Percentiles rank a stretch among this genome's conserved stretches.
Conservation (phyloP, 371 early-diverging fungal species). For the Rhizopus microsporus region DNA sequence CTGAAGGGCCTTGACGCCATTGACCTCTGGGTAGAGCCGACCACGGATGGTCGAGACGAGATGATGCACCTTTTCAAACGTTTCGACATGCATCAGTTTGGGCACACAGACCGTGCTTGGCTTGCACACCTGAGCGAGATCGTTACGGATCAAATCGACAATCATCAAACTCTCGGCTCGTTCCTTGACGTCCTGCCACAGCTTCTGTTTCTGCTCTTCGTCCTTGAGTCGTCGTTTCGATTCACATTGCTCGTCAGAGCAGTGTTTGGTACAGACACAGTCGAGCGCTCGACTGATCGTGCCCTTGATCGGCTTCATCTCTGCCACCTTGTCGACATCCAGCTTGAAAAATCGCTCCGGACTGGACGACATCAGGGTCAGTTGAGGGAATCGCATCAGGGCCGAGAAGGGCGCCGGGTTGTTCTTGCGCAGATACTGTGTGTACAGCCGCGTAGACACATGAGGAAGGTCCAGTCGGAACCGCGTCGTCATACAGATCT, state of each 20-base stretch:
- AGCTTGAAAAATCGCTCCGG: constrained; percentile 89
- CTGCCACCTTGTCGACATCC: constrained; percentile 54
- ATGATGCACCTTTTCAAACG: constrained; percentile 92
- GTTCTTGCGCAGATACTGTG: constrained; percentile 58
- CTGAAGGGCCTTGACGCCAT: constrained; percentile 73
- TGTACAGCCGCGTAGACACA: constrained; percentile 57
- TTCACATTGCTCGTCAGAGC: constrained; percentile 30
- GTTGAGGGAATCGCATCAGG: constrained; percentile 53
- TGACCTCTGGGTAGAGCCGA: constrained; percentile 56
- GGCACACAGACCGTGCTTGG: constrained; percentile 80
- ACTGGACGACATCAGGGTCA: constrained; percentile 62
- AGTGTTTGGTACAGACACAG: constrained; percentile 47
- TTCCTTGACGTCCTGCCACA: constrained; percentile 85
- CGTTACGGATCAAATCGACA: constrained; percentile 96
- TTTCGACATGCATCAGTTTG: constrained; percentile 86
- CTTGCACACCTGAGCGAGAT: constrained; percentile 72
- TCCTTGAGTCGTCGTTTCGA: constrained; percentile 43
- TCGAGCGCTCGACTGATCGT: constrained; percentile 63
- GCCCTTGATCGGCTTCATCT: constrained; percentile 98
- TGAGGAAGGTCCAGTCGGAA: constrained; percentile 51
- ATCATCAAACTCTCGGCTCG: constrained; percentile 97
- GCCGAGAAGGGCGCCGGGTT: constrained; percentile 93
- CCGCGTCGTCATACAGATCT: constrained; percentile 90
- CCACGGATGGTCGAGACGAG: constrained; percentile 87
- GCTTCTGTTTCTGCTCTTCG: constrained; percentile 46